Conservation (phyloP, 2,329 filamentous ascomycete genomes). For the Didymella pomorum region DNA sequence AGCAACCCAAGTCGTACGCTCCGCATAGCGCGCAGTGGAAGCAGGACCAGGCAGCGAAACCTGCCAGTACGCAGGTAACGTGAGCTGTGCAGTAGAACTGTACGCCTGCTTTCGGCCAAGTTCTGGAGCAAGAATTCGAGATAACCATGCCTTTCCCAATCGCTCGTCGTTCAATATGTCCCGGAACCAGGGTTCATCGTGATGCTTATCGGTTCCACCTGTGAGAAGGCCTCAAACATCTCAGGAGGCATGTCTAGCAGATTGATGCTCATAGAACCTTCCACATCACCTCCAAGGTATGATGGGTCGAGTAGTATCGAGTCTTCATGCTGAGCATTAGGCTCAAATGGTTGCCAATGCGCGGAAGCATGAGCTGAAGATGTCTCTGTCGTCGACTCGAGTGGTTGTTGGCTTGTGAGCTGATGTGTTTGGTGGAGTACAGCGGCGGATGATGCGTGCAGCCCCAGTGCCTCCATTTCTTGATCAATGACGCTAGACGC, state of each 20-base stretch:
- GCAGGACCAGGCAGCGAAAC: background rate
- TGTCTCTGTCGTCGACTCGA: background rate
- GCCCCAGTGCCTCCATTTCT: background rate
- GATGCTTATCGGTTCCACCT: slow-evolving; percentile 1
- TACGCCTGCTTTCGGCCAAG: background rate
- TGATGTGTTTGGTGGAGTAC: background rate
- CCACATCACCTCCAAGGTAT: background rate
- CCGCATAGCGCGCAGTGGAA: background rate
- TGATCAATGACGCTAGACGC: background rate
- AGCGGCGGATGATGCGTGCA: background rate
- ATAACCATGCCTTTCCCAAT: background rate
- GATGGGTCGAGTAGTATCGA: background rate
- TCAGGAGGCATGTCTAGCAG: slow-evolving; percentile 3
- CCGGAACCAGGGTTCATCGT: slow-evolving; percentile 1
- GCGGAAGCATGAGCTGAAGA: background rate
- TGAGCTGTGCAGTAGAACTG: background rate
- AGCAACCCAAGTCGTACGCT: background rate
- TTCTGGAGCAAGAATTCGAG: background rate
- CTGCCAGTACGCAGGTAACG: background rate
- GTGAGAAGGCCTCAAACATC: slow-evolving; percentile 4
- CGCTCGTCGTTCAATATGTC: background rate
- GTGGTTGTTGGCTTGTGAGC: background rate
- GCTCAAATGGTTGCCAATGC: background rate
- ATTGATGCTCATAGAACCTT: background rate
- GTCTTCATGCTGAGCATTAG: background rate